Conservation (phyloP, 345 rosid genomes). For the Noccaea bulbosa region DNA sequence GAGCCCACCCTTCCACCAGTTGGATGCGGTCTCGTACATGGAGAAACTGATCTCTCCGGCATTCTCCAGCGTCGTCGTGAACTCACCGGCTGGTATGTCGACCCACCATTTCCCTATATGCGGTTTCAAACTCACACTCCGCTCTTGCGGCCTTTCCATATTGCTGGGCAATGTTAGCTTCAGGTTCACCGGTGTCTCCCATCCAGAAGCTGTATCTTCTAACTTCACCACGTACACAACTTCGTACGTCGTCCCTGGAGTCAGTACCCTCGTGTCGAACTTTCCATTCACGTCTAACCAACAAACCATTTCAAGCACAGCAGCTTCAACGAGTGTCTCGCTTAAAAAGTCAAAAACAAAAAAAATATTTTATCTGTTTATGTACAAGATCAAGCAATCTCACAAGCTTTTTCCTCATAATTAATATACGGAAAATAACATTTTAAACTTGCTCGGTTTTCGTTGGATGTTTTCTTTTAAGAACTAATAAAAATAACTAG, state of each 20-base stretch:
- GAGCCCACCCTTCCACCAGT: conserved; percentile 53
- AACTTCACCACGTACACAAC: conserved; percentile 49
- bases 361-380: not conserved
- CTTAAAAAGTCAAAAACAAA: not conserved
- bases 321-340: conserved; percentile 42
- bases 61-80: conserved; percentile 36
- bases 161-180: conserved; percentile 42
- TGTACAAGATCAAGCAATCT: not conserved
- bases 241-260: conserved; percentile 49
- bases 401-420: too few relatives aligned
- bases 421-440: too few relatives aligned
- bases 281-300: conserved; percentile 58
- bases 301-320: conserved; percentile 48
- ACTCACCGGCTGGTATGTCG: conserved; percentile 52
- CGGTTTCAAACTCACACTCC: conserved; percentile 36
- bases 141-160: conserved; percentile 42
- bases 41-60: conserved; percentile 49
- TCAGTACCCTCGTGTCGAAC: conserved; percentile 47
- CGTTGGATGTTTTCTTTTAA: too few relatives aligned
- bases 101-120: conserved; percentile 50
- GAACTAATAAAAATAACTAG: too few relatives aligned
- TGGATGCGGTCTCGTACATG: conserved; percentile 44
- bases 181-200: not conserved
- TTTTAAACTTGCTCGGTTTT: too few relatives aligned
- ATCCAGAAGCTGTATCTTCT: not conserved